These are phyloP conservation scores for Huntiella savannae DNA, from an alignment of 2,329 filamentous ascomycete genomes.

Conservation along the genomic window DNA sequence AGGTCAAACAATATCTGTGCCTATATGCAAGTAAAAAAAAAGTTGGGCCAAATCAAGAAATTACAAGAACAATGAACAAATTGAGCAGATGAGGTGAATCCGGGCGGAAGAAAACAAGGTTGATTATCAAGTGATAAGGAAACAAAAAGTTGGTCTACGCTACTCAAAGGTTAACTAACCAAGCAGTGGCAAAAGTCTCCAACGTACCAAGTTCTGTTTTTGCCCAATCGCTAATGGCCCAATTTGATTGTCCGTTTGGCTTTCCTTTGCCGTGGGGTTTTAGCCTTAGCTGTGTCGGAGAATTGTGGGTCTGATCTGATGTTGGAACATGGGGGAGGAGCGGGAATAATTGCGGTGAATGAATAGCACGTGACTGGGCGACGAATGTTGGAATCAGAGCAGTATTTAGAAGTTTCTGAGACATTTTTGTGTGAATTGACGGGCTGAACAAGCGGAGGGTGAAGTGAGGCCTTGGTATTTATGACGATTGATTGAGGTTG, in stretches of 20 bases:
- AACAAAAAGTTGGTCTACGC: background rate
- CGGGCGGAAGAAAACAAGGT: background rate
- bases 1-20: no score
- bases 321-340: no score
- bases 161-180: background rate
- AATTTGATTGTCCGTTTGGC: background rate
- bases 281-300: background rate
- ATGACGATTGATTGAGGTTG: no score
- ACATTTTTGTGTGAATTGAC: no score
- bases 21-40: background rate
- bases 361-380: no score
- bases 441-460: no score
- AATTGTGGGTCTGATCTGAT: slow-evolving; percentile 1
- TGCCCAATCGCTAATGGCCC: no score
- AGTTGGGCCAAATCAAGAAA: background rate
- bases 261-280: no score
- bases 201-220: background rate
- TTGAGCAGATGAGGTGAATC: background rate
- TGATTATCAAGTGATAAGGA: background rate
- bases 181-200: background rate
- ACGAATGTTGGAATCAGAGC: no score
- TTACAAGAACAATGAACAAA: background rate
- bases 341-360: no score
- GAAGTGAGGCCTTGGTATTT: no score
- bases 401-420: no score